phyloP scores from a whole-genome alignment of 805 yeast species.

The Myxozyma sirexii region DNA sequence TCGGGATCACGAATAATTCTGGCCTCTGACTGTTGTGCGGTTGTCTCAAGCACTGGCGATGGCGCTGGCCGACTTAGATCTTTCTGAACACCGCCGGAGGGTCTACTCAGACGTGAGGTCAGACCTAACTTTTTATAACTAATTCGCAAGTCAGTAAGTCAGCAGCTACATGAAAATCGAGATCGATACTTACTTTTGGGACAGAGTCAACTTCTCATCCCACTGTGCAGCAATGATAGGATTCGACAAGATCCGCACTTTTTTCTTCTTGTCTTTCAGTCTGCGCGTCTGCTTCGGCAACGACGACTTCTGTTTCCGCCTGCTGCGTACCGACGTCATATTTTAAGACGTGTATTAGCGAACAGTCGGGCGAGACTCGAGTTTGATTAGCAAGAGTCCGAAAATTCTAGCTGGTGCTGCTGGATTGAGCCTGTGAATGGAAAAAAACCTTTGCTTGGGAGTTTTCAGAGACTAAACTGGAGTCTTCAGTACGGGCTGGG shows the following conservation, averaged over 20 bases:
- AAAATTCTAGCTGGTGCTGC: neutral
- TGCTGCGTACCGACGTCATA: conserved; percentile 28
- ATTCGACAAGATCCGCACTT: conserved; percentile 66
- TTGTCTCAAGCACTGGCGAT: neutral
- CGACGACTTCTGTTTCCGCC: conserved; percentile 25
- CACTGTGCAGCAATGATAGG: conserved; percentile 87
- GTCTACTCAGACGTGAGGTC: conserved; percentile 61
- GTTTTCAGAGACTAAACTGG: neutral
- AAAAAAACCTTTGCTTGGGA: neutral
- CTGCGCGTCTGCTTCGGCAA: conserved; percentile 60
- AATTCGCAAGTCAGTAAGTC: too few relatives aligned
- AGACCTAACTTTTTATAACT: conserved; percentile 77
- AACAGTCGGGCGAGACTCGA: neutral
- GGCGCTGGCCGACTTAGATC: conserved; percentile 37
- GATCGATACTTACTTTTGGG: conserved; percentile 58
- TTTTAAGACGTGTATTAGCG: neutral
- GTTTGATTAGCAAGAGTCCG: too few relatives aligned
- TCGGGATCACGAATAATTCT: conserved; percentile 18
- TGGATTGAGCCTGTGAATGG: neutral
- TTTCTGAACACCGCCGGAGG: conserved; percentile 82
- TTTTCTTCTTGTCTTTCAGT: conserved; percentile 68
- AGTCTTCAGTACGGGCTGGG: neutral
- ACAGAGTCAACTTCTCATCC: conserved; percentile 79
- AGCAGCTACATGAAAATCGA: too few relatives aligned
- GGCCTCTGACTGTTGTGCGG: conserved; percentile 8